Evolutionary conservation across 1,284 basidiomycete species (phyloP), one percentile per base, ranked within the genome.

Genomic region (Pseudozyma thailandica): DNA sequence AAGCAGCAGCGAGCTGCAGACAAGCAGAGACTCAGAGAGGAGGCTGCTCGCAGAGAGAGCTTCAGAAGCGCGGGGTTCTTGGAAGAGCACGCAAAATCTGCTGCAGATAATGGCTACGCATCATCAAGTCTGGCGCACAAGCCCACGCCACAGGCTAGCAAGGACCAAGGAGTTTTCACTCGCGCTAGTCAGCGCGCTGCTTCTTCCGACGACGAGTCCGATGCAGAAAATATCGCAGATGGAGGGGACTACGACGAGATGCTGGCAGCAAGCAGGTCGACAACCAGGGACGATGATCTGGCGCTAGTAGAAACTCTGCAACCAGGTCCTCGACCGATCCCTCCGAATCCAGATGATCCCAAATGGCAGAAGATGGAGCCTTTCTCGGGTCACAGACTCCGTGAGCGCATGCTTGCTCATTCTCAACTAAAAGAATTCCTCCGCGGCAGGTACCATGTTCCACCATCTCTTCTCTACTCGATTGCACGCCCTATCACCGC

Each of bases 401-500:
- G 92, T 43, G 89, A 89, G 28, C 90, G 94, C 38, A 82, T 83
- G 3, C 84, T 95, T 6, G 81, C 91, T 1, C 90, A 97, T 80
- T 87, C 89, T 21, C 88, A 90, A 60, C 84, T 98, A 8, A 89
- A 92, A 82, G 89, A 90, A n/a, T 89, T 93, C 83, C 86, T 98
- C 27, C 86, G 87, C 23, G 92, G 90, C 3, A 88, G 95, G 28
- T 95, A 90, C 83, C 92, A 91, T 79, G 86, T 98, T 41, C 89
- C 92, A 0, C 93, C 94, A 0, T 93, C 92, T 0, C 88, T 87
- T 26, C 85, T 98, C 28, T 98, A 98, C 85, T 92, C 92, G 6
- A 44, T 81, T 27, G 65, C 55, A 1, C 38, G 63, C 10, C 55
- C 56, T n/a, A 49, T 48, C 9, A 37, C 45, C n/a, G 23, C n/a